Percentiles rank a stretch among this genome's conserved stretches.
phyloP scores from a whole-genome alignment of 345 rosid species.

The Hibiscus mutabilis region DNA sequence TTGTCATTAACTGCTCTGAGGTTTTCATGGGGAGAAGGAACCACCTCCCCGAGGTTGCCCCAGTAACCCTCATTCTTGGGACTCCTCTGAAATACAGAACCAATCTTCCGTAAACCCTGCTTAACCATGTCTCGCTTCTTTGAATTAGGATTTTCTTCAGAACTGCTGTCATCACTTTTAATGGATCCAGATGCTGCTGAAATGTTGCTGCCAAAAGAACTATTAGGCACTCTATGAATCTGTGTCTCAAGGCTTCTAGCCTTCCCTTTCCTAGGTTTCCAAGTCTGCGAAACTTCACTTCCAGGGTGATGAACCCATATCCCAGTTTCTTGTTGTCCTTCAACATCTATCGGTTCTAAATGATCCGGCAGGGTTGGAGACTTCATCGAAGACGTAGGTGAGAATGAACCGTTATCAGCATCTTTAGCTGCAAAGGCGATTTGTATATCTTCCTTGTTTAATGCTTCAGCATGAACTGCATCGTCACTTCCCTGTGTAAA shows the following conservation, averaged over 20 bases:
- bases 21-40: constrained; percentile 46
- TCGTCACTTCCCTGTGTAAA: constrained; percentile 27
- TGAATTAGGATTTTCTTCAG: constrained; percentile 43
- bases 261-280: constrained; percentile 90
- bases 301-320: constrained; percentile 90
- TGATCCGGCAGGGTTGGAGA: constrained; percentile 45
- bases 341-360: constrained; percentile 70
- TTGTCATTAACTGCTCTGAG: constrained; percentile 44
- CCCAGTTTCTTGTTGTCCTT: constrained; percentile 69
- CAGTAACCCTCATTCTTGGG: constrained; percentile 35
- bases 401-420: constrained; percentile 34
- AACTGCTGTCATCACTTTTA: constrained; percentile 37
- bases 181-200: constrained; percentile 31
- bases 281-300: constrained; percentile 56
- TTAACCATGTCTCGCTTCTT: constrained; percentile 28
- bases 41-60: constrained; percentile 31
- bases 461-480: constrained; percentile 26
- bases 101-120: constrained; percentile 44
- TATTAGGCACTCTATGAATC: constrained; percentile 31
- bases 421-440: constrained; percentile 31
- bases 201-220: constrained; percentile 24
- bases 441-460: constrained; percentile 35
- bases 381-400: constrained; percentile 38
- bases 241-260: constrained; percentile 36
- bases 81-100: constrained; percentile 42